Conservation (phyloP, 2,329 filamentous ascomycete species). For the Kalmusia sp. region DNA sequence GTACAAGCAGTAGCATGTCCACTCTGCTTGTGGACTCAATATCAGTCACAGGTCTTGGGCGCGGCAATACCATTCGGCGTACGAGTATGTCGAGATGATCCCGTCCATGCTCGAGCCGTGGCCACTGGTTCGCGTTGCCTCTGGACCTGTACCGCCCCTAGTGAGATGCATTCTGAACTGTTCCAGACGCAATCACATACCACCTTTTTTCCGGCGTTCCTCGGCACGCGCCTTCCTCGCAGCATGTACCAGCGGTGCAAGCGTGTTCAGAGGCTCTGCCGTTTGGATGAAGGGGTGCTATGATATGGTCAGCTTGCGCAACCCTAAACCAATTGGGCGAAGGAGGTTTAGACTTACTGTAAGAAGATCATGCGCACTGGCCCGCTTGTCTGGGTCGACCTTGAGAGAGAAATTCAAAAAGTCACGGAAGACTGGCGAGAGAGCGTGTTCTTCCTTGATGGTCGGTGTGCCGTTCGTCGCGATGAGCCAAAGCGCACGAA, state of each 20-base stretch:
- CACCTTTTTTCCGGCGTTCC: constrained; percentile 65
- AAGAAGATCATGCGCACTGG: constrained; percentile 90
- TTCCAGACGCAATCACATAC: constrained; percentile 40
- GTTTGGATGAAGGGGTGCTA: constrained; percentile 59
- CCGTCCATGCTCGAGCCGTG: constrained; percentile 24
- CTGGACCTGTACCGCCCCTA: constrained; percentile 24
- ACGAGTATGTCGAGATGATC: constrained; percentile 26
- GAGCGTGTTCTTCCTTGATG: constrained; percentile 89
- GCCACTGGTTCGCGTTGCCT: constrained; percentile 23
- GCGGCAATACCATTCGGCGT: constrained; percentile 38
- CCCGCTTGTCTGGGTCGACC: constrained; percentile 96
- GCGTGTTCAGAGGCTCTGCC: constrained; percentile 65
- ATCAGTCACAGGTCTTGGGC: constrained; percentile 15
- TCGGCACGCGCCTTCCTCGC: constrained; percentile 85
- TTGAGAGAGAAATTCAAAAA: constrained; percentile 93
- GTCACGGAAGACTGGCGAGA: constrained; percentile 84
- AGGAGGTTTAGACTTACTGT: constrained; percentile 68
- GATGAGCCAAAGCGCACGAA: constrained; percentile 93
- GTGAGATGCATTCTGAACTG: constrained; percentile 34
- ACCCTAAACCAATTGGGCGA: no score
- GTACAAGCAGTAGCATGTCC: not conserved
- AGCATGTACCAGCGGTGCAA: constrained; percentile 86
- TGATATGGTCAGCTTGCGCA: constrained; percentile 17
- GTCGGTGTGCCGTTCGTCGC: constrained; percentile 94
- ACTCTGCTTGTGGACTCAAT: not conserved